A percentile compares a stretch with the other conserved stretches of the same genome.
Conservation (phyloP, 2,329 filamentous ascomycete species). For the Fusarium tricinctum region DNA sequence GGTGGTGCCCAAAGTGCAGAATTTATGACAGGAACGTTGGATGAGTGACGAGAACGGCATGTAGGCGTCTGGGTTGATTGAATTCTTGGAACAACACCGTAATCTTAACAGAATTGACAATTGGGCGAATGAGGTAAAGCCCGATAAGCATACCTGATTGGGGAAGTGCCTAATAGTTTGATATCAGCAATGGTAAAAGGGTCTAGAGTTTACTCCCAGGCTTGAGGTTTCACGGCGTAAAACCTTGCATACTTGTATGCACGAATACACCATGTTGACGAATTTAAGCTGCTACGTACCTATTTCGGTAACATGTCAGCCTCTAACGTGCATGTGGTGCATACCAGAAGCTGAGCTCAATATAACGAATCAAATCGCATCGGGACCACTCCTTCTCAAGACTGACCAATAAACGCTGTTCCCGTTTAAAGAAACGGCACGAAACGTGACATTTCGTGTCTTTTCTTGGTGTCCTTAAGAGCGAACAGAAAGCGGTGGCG, state of each 20-base stretch:
- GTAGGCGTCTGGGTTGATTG: background rate
- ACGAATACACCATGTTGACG: background rate
- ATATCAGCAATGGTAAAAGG: background rate
- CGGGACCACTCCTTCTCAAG: background rate
- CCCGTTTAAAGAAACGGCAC: slow-evolving; percentile 23
- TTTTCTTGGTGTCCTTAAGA: background rate
- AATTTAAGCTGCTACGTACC: background rate
- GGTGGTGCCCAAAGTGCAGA: background rate
- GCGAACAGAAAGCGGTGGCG: slow-evolving; percentile 26
- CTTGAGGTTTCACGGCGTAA: background rate
- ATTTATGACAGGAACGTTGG: background rate
- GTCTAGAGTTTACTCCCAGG: background rate
- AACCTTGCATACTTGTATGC: background rate
- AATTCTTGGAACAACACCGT: background rate
- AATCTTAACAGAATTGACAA: slow-evolving; percentile 1
- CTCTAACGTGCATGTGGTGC: slow-evolving; percentile 2
- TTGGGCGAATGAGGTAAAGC: background rate
- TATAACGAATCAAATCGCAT: slow-evolving; percentile 8
- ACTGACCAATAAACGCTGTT: slow-evolving; percentile 13
- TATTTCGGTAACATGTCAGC: background rate
- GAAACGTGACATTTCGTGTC: slow-evolving; percentile 22
- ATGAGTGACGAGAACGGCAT: slow-evolving; percentile 2
- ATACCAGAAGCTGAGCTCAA: slow-evolving; percentile 6
- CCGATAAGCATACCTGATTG: slow-evolving; percentile 2
- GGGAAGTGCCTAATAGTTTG: background rate